Base-by-base conservation (phyloP, 2,329 filamentous ascomycete species). In the Colletotrichum karsti region DNA sequence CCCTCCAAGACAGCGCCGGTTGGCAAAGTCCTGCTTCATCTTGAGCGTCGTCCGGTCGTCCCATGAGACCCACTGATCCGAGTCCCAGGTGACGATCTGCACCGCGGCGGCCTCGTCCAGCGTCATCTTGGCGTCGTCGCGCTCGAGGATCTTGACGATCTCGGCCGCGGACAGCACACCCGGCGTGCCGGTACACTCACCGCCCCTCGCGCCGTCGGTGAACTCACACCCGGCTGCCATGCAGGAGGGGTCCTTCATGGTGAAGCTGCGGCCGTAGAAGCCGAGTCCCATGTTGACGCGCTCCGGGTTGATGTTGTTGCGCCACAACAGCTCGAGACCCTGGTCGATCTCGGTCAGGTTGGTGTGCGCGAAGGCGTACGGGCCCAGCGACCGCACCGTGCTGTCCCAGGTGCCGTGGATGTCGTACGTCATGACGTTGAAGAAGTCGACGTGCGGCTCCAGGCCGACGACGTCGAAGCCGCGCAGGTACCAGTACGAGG, bases 251-350 rank as follows among this genome's bases (percentile, higher is more conserved):
- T 76, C 67, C 1, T 59, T 53, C 42, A 77, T 60, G 4, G 72
- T 76, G 65, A 77, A 78, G 64, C 70, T 74, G 39, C 80, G 74
- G 5, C 83, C 82, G 69, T 87, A 87, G 65, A 84, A 86, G 4
- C 77, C 82, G 3, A 83, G 35, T 1, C 85, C 85, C 7, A 88
- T 60, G 4, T 73, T 75, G 5, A 88, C 75, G 26, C 83, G 80
- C 0, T 68, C 51, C 0, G 85, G 79, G 5, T 77, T 72, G 28
- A 88, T 75, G 37, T 81, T 73, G 58, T 80, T 82, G 7, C 82
- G 76, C 84, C 85, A 87, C 3, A 88, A 72, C 0, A 87, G 80
- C 3, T 86, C 79, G 0, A 86, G 65, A 0, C 74, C 76, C 1
- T 69, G n/a, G 1, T 84, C 70, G 30, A 86, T 85, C 68, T 86